Evolutionary conservation across 2,329 filamentous ascomycete genomes (phyloP).

Genomic region (Stachybotrys chartarum): DNA sequence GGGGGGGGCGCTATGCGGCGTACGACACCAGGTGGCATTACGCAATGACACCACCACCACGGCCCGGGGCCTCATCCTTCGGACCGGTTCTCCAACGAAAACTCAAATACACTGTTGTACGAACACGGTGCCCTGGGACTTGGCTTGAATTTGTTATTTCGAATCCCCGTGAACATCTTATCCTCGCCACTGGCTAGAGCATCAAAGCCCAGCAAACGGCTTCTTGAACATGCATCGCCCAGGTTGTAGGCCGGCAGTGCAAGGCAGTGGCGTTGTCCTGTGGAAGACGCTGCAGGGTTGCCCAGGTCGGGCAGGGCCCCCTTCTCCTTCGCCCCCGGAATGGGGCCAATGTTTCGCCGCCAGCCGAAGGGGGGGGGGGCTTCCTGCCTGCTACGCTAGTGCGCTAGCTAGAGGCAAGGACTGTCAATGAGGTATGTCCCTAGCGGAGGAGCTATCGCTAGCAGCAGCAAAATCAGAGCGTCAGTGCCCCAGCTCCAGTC

Average conservation of each 20-base stretch:
- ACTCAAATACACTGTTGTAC: not conserved
- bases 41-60: not conserved
- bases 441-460: not conserved
- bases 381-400: not conserved
- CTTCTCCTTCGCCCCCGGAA: constrained; percentile 3
- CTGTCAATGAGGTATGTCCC: not conserved
- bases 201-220: not conserved
- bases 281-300: not conserved
- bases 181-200: no score
- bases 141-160: no score
- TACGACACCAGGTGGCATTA: not conserved
- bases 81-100: not conserved
- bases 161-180: no score
- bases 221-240: not conserved
- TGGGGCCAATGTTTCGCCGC: constrained; percentile 13
- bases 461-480: not conserved
- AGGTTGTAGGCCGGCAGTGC: not conserved
- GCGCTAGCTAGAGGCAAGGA: not conserved
- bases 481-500: not conserved
- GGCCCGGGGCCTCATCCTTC: not conserved
- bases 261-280: not conserved
- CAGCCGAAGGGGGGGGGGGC: not conserved
- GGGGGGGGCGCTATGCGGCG: not conserved
- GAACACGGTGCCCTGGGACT: no score
- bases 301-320: not conserved